Evolutionary conservation across 108 stramenopile genomes (phyloP).

Genomic region (Skeletonema menzelii): DNA sequence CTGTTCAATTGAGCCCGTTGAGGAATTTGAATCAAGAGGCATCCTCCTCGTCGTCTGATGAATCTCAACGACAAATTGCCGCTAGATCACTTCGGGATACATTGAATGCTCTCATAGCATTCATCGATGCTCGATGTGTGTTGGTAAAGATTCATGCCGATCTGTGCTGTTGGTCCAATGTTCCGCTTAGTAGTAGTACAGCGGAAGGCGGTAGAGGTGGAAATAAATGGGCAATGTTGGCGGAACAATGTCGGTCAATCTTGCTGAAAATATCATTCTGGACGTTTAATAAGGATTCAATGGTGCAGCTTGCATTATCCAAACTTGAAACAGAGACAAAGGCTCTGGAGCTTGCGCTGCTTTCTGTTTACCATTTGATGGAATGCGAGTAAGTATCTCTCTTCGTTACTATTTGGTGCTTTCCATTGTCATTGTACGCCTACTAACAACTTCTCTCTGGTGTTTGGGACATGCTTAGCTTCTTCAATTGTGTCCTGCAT

Average conservation of each 20-base stretch:
- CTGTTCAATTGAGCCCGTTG: background rate
- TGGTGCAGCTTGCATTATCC: conserved; percentile 10
- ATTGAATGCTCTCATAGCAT: conserved; percentile 29
- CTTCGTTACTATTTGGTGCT: background rate
- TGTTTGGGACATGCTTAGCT: conserved; percentile 1
- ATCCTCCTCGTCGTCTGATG: background rate
- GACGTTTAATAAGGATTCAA: background rate
- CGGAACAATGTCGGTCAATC: conserved; percentile 14
- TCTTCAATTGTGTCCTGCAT: conserved; percentile 26
- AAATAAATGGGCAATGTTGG: conserved; percentile 18
- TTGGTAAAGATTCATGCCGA: conserved; percentile 34
- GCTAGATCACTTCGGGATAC: conserved; percentile 31
- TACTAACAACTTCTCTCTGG: background rate
- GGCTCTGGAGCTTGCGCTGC: conserved; percentile 18
- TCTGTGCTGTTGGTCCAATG: conserved; percentile 2
- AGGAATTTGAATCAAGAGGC: background rate
- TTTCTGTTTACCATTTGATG: conserved; percentile 9
- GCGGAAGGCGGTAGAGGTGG: background rate
- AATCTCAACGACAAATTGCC: conserved; percentile 8
- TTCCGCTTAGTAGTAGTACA: background rate
- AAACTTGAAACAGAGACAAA: conserved; percentile 19
- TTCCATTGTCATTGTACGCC: background rate
- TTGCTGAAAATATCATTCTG: background rate
- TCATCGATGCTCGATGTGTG: conserved; percentile 30
- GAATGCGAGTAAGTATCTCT: conserved; percentile 30